phyloP scores from a whole-genome alignment of 148 eudicot genomes.

The Bassia scoparia region DNA sequence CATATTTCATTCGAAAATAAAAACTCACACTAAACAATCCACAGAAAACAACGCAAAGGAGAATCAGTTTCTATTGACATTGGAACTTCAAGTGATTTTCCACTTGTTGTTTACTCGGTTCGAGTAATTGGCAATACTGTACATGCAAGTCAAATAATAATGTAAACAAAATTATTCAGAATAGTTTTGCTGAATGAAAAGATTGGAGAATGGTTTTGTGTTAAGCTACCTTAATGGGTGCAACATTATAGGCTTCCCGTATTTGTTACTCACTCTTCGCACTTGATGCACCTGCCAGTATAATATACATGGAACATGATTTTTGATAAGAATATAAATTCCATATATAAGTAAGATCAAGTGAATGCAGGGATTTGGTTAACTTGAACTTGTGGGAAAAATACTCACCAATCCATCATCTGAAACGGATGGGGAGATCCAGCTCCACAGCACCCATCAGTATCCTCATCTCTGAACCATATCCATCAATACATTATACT shows the following conservation, averaged over 20 bases:
- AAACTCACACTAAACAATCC: conserved; percentile 31
- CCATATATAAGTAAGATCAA: not conserved
- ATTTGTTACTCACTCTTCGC: conserved; percentile 1
- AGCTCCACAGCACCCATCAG: conserved; percentile 57
- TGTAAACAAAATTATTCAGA: not conserved
- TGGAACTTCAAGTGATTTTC: conserved; percentile 48
- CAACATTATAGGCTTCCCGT: not conserved
- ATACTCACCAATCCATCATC: conserved; percentile 85
- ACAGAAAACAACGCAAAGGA: conserved; percentile 68
- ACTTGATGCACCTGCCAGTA: not conserved
- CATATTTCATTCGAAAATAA: not conserved
- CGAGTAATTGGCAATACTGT: conserved; percentile 54
- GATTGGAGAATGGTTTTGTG: not conserved
- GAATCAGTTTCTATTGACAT: conserved; percentile 71
- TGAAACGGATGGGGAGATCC: conserved; percentile 39
- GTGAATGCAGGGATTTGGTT: not conserved
- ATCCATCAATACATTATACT: not conserved
- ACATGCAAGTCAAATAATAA: conserved; percentile 46
- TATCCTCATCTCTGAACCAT: conserved; percentile 40
- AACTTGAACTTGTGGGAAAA: conserved; percentile 76
- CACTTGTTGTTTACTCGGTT: conserved; percentile 37
- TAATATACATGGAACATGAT: not conserved
- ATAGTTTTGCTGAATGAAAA: no score
- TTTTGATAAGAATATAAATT: no score
- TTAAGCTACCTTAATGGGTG: conserved; percentile 6